These are phyloP conservation scores for Neonectria magnoliae DNA, from an alignment of 2,329 filamentous ascomycete species.

Conservation along the genomic window DNA sequence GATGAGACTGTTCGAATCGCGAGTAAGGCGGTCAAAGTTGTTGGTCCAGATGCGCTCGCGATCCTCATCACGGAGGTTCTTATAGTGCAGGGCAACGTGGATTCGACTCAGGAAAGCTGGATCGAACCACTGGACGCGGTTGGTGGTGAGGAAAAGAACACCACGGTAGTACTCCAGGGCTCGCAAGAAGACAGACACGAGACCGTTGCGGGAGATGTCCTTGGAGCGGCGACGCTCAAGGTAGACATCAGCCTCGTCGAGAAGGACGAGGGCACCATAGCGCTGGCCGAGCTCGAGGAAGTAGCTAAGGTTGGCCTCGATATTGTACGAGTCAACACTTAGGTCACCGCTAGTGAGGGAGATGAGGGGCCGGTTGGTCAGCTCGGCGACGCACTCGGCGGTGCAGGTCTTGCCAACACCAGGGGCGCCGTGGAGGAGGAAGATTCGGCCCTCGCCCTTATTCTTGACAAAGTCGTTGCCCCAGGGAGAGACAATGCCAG, in stretches of 20 bases:
- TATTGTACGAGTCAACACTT: conserved; percentile 48
- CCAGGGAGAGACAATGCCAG: conserved; percentile 56
- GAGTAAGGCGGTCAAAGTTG: conserved; percentile 57
- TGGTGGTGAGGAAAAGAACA: conserved; percentile 62
- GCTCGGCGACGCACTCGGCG: conserved; percentile 64
- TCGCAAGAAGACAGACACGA: conserved; percentile 61
- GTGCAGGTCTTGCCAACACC: conserved; percentile 69
- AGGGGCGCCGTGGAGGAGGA: conserved; percentile 62
- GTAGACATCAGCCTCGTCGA: conserved; percentile 71
- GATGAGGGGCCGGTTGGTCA: conserved; percentile 61
- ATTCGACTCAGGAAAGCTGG: conserved; percentile 60
- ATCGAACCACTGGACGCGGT: conserved; percentile 59
- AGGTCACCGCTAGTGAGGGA: conserved; percentile 62
- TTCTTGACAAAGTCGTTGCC: conserved; percentile 59
- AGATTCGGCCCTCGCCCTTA: conserved; percentile 61
- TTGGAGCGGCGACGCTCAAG: conserved; percentile 60
- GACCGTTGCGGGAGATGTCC: conserved; percentile 58
- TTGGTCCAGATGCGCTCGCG: conserved; percentile 57
- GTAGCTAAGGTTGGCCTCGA: conserved; percentile 58
- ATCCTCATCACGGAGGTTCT: conserved; percentile 52
- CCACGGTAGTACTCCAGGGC: conserved; percentile 63
- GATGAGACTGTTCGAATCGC: conserved; percentile 51
- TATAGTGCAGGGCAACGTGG: conserved; percentile 60
- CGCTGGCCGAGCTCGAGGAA: conserved; percentile 60
- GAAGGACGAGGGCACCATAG: conserved; percentile 62